These are phyloP conservation scores for Pythium rhizo-oryzae DNA, from an alignment of 352 stramenopile genomes.

Conservation along the genomic window DNA sequence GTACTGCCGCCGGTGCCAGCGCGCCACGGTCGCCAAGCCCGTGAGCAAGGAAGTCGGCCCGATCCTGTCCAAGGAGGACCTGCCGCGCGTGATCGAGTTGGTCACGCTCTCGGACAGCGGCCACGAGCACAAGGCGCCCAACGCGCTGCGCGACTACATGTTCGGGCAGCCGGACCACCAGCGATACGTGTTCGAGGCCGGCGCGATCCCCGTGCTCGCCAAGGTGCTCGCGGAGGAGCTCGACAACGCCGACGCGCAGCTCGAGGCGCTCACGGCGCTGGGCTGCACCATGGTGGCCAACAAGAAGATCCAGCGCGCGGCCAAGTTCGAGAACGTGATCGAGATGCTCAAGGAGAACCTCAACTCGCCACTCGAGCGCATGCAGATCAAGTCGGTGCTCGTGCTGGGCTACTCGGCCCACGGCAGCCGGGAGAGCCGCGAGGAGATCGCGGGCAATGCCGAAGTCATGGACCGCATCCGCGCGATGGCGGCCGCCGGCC, in stretches of 20 bases:
- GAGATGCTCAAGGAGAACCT: neutral
- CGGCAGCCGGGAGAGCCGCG: conserved; percentile 1
- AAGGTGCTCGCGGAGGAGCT: conserved; percentile 1
- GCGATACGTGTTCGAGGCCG: conserved; percentile 5
- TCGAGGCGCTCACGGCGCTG: conserved; percentile 3
- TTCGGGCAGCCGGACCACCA: conserved; percentile 10
- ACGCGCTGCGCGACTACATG: conserved; percentile 11
- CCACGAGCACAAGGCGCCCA: conserved; percentile 10
- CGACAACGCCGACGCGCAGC: neutral
- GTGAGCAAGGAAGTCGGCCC: conserved; percentile 1
- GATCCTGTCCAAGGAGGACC: conserved; percentile 8
- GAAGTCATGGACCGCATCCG: neutral
- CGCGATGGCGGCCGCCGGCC: neutral
- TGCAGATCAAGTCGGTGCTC: conserved; percentile 12
- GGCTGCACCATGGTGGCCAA: conserved; percentile 6
- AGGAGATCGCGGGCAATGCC: neutral
- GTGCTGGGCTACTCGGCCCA: conserved; percentile 14
- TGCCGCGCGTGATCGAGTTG: conserved; percentile 13
- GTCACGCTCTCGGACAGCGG: neutral
- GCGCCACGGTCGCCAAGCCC: neutral
- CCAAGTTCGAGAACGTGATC: conserved; percentile 9
- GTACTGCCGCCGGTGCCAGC: conserved; percentile 2
- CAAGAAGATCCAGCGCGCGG: conserved; percentile 3
- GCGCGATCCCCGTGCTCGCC: conserved; percentile 7
- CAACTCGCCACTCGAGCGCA: neutral